Conservation (phyloP, 306 rosid species). For the Mucuna pruriens region DNA sequence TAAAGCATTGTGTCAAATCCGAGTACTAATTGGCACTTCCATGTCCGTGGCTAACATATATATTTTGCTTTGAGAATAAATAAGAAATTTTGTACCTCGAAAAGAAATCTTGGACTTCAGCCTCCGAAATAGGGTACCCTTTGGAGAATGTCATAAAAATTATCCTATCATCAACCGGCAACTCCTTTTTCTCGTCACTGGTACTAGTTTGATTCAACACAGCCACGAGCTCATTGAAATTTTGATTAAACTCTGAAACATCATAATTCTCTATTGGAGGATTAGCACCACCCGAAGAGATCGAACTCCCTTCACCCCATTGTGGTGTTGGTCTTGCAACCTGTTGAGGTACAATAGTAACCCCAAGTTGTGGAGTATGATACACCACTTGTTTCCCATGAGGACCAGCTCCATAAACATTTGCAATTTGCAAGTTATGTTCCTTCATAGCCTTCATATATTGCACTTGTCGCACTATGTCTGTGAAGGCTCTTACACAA, state of each 20-base stretch:
- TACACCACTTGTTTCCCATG: not conserved
- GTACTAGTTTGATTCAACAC: not conserved
- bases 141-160: constrained; percentile 65
- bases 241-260: not conserved
- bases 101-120: constrained; percentile 57
- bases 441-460: not conserved
- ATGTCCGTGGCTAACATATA: too few species aligned
- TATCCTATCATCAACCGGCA: constrained; percentile 54
- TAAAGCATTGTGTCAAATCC: not conserved
- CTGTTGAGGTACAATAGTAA: not conserved
- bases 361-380: not conserved
- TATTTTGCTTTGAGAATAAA: not conserved
- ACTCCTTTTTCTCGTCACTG: not conserved
- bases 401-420: not conserved
- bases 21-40: too few species aligned
- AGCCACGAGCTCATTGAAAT: constrained; percentile 31
- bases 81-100: constrained; percentile 33
- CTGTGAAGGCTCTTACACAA: constrained; percentile 54
- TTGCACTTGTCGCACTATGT: constrained; percentile 42
- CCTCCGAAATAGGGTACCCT: constrained; percentile 63
- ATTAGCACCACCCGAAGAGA: not conserved
- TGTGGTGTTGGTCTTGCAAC: not conserved
- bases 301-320: not conserved
- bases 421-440: not conserved
- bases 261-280: not conserved